A percentile compares a stretch with the other conserved stretches of the same genome.
Evolutionary conservation across 306 rosid genomes (phyloP).

Genomic region (Quercus berberidifolia): DNA sequence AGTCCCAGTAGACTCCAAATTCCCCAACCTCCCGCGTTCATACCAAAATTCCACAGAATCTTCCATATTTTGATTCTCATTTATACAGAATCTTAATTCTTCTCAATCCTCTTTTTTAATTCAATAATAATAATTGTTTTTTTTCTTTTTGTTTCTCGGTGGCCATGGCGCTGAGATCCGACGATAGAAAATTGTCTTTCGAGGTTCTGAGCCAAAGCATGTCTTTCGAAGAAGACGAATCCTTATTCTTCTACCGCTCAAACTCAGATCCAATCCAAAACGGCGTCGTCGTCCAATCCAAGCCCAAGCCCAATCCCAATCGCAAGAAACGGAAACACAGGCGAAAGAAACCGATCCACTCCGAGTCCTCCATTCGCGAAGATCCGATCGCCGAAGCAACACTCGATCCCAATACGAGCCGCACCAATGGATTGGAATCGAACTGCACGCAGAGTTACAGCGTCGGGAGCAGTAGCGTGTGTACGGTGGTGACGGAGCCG

Average conservation of each 20-base stretch:
- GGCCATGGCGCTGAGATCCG: conserved; percentile 64
- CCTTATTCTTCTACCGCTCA: conserved; percentile 13
- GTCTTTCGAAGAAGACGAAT: conserved; percentile 31
- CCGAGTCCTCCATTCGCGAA: conserved; percentile 34
- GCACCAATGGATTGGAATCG: conserved; percentile 39
- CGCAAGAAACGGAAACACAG: conserved; percentile 60
- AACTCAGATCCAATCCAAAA: conserved; percentile 31
- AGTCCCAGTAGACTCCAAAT: not conserved
- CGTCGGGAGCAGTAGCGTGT: conserved; percentile 37
- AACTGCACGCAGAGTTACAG: conserved; percentile 19
- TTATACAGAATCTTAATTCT: not conserved
- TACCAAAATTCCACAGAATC: not conserved
- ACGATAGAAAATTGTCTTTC: conserved; percentile 59
- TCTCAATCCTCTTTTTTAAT: not conserved
- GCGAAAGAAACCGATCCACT: conserved; percentile 36
- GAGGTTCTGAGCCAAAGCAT: conserved; percentile 50
- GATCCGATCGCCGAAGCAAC: conserved; percentile 25
- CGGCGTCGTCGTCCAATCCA: conserved; percentile 14
- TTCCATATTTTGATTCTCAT: not conserved
- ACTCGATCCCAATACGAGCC: not conserved
- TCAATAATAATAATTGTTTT: not conserved
- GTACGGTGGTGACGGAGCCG: conserved; percentile 28
- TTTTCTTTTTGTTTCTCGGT: not conserved
- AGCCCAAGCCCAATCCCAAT: conserved; percentile 2
- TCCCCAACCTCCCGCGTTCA: not conserved